phyloP scores from a whole-genome alignment of 2,329 filamentous ascomycete species.

The Colletotrichum scovillei region DNA sequence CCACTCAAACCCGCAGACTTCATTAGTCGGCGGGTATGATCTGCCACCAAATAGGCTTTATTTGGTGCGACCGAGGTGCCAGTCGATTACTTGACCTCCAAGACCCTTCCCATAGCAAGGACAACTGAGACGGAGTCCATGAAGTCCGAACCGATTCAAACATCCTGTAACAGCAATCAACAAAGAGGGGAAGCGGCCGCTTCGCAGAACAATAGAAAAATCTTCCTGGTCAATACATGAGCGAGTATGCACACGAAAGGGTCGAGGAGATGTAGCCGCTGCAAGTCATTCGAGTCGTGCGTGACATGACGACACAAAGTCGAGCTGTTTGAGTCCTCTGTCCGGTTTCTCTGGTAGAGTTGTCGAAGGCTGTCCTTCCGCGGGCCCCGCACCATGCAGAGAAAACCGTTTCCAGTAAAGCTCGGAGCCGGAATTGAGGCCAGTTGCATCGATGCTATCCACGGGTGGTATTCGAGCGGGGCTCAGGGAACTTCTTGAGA shows the following conservation, averaged over 20 bases:
- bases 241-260: slow-evolving; percentile 19
- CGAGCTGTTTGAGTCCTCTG: slow-evolving; percentile 4
- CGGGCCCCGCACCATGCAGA: slow-evolving; percentile 27
- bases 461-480: slow-evolving; percentile 22
- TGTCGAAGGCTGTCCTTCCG: slow-evolving; percentile 4
- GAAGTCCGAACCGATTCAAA: not conserved
- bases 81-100: not conserved
- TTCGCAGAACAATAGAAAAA: slow-evolving; percentile 4
- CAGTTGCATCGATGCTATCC: slow-evolving; percentile 22
- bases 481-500: slow-evolving; percentile 15
- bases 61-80: not conserved
- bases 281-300: slow-evolving; percentile 34
- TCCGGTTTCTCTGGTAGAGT: slow-evolving; percentile 9
- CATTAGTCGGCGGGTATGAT: slow-evolving; percentile 18
- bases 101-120: slow-evolving; percentile 12
- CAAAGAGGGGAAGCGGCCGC: slow-evolving; percentile 22
- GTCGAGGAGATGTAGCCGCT: slow-evolving; percentile 26
- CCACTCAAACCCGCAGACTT: slow-evolving; percentile 25
- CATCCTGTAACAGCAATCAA: not conserved
- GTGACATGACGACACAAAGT: slow-evolving; percentile 29
- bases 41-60: slow-evolving; percentile 1
- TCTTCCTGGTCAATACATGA: slow-evolving; percentile 19
- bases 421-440: slow-evolving; percentile 25
- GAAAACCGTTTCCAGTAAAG: slow-evolving; percentile 26
- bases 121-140: not conserved